Percentiles rank a stretch among this genome's conserved stretches.
These are phyloP conservation scores for Daldinia sp. DNA, from an alignment of 2,329 filamentous ascomycete species.

Conservation along the genomic window DNA sequence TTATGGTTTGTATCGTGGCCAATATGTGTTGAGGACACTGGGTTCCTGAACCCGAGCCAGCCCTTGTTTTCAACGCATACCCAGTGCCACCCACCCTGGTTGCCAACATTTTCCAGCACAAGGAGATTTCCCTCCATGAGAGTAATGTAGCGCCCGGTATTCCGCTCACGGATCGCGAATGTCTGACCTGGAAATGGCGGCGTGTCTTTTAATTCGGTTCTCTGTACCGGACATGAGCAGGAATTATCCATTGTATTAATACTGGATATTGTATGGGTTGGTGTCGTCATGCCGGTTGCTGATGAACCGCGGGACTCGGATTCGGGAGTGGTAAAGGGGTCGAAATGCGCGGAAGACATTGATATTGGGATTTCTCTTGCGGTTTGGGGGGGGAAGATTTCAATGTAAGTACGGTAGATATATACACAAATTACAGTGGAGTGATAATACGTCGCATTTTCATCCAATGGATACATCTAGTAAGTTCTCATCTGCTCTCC, in stretches of 20 bases:
- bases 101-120: neutral
- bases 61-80: conserved; percentile 53
- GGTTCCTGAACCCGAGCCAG: conserved; percentile 55
- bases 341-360: neutral
- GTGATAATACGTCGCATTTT: neutral
- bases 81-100: conserved; percentile 51
- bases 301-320: neutral
- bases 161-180: conserved; percentile 14
- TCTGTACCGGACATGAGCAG: neutral
- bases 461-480: neutral
- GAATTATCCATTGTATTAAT: neutral
- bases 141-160: conserved; percentile 10
- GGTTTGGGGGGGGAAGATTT: too few relatives aligned
- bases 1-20: conserved; percentile 48
- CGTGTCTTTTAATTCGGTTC: neutral
- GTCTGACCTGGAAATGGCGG: conserved; percentile 1
- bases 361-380: neutral
- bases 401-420: neutral
- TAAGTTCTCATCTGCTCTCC: neutral
- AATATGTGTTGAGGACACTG: conserved; percentile 50
- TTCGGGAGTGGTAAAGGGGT: neutral
- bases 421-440: too few relatives aligned
- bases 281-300: neutral
- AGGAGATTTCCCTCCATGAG: conserved; percentile 5
- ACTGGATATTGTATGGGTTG: neutral